Evolutionary conservation across 768 basidiomycete species (phyloP), one percentile per base, ranked within the genome.

Genomic region (Amanita pallidorosea): DNA sequence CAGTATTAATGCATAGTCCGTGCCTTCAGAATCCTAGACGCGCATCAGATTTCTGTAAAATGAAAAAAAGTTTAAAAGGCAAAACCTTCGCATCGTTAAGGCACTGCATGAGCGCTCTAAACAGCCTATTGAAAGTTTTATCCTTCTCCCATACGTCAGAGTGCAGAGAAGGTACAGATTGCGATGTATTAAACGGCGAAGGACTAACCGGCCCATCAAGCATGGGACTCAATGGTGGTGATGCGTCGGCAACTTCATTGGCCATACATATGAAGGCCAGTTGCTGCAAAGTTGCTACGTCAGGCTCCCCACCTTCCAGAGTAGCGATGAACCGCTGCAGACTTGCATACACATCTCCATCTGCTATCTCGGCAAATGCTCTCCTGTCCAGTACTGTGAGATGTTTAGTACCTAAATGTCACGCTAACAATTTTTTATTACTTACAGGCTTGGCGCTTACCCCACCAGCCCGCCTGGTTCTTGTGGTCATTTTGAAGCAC

Each of bases 391-490:
- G 64, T 54, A 80, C 75, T 78, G 56, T 23, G 11, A 33, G 23
- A 46, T 49, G 3, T 56, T 42, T 48, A 42, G 65, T 47, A 62
- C 54, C 47, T 37, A 34, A 23, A 31, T 20, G 5, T 29, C 12
- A 49, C 31, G 45, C 13, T 34, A 7, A 15, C 40, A 42, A 8
- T 9, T 27, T 13, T 23, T 7, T 6, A 44, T 37, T 37, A 77
- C 80, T 63, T 61, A 93, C 90, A 65, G 37, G 76, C 70, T 62
- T 79, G 81, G 56, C 85, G 74, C 61, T 86, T 88, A 54, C 80
- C 62, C 90, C 91, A 93, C 91, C 91, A 94, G 6, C 79, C 79
- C 18, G 79, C 81, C 58, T 87, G 83, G 57, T 82, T 79, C 53
- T 73, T 81, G 55, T 75, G 72, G 49, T 48, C 22, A 25, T 77